Conservation (phyloP, 2,329 filamentous ascomycete genomes). For the Hypoxylon sp. region DNA sequence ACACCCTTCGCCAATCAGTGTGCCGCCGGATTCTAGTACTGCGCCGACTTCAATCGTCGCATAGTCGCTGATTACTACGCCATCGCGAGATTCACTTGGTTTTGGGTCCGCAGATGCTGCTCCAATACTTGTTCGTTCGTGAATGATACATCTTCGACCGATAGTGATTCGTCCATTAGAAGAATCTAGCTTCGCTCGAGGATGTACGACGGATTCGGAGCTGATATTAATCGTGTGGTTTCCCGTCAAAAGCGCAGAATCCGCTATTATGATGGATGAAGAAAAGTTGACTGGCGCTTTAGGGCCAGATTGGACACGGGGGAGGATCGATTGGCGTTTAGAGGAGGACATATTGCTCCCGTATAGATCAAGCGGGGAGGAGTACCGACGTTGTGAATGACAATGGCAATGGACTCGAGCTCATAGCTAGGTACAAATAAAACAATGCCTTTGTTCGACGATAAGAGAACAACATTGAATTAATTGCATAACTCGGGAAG, state of each 20-base stretch:
- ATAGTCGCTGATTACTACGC: slow-evolving; percentile 72
- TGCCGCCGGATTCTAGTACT: slow-evolving; percentile 73
- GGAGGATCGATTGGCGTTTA: slow-evolving; percentile 71
- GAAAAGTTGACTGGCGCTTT: slow-evolving; percentile 75
- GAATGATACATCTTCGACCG: slow-evolving; percentile 85
- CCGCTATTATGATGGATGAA: slow-evolving; percentile 72
- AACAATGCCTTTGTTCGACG: slow-evolving; percentile 6
- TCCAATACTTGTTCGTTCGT: slow-evolving; percentile 76
- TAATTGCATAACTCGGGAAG: neutral
- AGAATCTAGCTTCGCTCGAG: slow-evolving; percentile 84
- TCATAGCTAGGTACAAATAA: slow-evolving; percentile 32
- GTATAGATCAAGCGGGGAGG: neutral
- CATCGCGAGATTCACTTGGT: slow-evolving; percentile 57
- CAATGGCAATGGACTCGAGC: slow-evolving; percentile 13
- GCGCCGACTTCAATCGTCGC: slow-evolving; percentile 73
- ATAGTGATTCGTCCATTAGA: slow-evolving; percentile 83
- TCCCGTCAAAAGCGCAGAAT: slow-evolving; percentile 75
- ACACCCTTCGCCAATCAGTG: slow-evolving; percentile 72
- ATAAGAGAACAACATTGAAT: slow-evolving; percentile 1
- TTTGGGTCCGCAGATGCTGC: slow-evolving; percentile 56
- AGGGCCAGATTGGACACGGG: slow-evolving; percentile 68
- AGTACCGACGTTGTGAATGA: slow-evolving; percentile 6
- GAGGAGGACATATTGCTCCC: slow-evolving; percentile 59
- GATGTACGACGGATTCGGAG: slow-evolving; percentile 86
- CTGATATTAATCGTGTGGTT: slow-evolving; percentile 84